phyloP scores from a whole-genome alignment of 805 yeast species.

The Wickerhamiella alocasiicola region DNA sequence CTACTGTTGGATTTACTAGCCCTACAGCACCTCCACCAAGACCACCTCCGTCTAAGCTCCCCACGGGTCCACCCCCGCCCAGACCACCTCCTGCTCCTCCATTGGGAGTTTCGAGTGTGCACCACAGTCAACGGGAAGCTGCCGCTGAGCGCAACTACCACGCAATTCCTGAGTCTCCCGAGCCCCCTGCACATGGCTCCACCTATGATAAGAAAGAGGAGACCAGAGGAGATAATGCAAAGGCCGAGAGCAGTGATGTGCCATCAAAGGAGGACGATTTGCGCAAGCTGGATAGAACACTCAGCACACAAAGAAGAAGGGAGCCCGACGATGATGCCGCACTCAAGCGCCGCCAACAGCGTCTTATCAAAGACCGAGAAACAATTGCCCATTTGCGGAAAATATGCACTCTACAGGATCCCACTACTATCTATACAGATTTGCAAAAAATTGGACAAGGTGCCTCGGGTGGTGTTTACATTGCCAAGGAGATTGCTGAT shows the following conservation, averaged over 20 bases:
- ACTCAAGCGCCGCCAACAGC: conserved; percentile 54
- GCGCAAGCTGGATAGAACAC: conserved; percentile 15
- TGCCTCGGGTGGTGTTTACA: conserved; percentile 86
- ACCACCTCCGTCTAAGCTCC: conserved; percentile 11
- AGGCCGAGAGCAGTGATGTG: conserved; percentile 26
- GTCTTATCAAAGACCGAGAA: conserved; percentile 58
- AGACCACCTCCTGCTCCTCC: conserved; percentile 35
- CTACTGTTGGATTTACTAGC: not conserved
- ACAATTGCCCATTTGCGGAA: conserved; percentile 56
- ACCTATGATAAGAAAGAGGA: too few species aligned
- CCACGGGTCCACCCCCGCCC: conserved; percentile 28
- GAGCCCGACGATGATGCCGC: conserved; percentile 12
- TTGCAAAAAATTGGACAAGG: conserved; percentile 69
- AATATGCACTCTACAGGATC: conserved; percentile 80
- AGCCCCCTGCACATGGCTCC: conserved; percentile 30
- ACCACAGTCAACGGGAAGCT: conserved; percentile 4
- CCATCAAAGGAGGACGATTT: conserved; percentile 21
- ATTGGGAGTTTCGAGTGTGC: conserved; percentile 27
- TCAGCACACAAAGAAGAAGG: conserved; percentile 4
- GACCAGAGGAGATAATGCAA: too few species aligned
- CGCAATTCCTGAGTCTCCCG: conserved; percentile 22
- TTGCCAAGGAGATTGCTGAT: conserved; percentile 50
- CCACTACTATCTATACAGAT: conserved; percentile 52
- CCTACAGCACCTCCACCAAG: conserved; percentile 7
- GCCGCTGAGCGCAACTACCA: conserved; percentile 1